A percentile compares a stretch with the other conserved stretches of the same genome.
These are phyloP conservation scores for Azolla pinnata DNA, from an alignment of 75 land plant species.

Conservation along the genomic window DNA sequence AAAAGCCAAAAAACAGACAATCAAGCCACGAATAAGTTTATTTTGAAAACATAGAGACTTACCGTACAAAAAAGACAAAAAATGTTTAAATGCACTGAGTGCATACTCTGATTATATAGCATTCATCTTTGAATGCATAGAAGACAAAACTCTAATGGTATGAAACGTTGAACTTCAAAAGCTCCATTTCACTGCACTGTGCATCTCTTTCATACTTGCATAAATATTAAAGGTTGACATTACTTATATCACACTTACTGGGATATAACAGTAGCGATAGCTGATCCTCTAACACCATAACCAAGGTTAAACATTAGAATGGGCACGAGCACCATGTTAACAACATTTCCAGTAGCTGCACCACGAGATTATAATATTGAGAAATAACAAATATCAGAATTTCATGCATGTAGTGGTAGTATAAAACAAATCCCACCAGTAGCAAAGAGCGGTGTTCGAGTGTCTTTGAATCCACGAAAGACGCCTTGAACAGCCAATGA, in stretches of 20 bases:
- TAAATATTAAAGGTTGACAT: too few relatives aligned
- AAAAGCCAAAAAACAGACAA: too few relatives aligned
- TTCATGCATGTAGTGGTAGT: not conserved
- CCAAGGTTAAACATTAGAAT: slow-evolving; percentile 47
- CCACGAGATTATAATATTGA: not conserved
- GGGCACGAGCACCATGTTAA: slow-evolving; percentile 63
- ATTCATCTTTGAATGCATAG: too few relatives aligned
- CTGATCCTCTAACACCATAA: slow-evolving; percentile 77
- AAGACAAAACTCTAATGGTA: too few relatives aligned
- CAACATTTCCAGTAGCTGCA: slow-evolving; percentile 74
- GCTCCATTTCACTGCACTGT: too few relatives aligned
- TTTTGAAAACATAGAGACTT: too few relatives aligned
- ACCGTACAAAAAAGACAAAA: too few relatives aligned
- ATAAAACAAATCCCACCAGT: slow-evolving; percentile 37
- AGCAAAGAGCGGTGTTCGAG: slow-evolving; percentile 81
- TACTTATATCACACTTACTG: slow-evolving; percentile 64
- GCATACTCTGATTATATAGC: too few relatives aligned
- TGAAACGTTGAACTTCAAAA: too few relatives aligned
- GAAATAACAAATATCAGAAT: slow-evolving; percentile 2
- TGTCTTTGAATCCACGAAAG: slow-evolving; percentile 83
- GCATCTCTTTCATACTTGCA: too few relatives aligned
- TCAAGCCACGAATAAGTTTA: too few relatives aligned
- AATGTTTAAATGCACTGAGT: too few relatives aligned
- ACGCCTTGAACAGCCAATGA: slow-evolving; percentile 85
- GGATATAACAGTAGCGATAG: slow-evolving; percentile 67